A percentile compares a stretch with the other conserved stretches of the same genome.
Conservation (phyloP, 306 rosid species). For the Vigna hirtella region DNA sequence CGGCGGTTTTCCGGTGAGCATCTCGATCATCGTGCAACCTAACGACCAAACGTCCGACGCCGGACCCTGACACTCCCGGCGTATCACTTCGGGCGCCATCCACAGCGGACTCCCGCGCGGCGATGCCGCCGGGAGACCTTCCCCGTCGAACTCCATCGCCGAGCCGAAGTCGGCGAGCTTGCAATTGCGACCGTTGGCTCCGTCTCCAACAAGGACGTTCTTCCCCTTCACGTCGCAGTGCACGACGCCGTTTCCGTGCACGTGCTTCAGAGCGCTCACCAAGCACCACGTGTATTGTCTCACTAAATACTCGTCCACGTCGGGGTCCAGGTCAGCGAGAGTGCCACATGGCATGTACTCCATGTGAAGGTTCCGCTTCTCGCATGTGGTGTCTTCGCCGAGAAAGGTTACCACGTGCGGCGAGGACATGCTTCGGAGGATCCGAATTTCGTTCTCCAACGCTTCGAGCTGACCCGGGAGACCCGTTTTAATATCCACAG, state of each 20-base stretch:
- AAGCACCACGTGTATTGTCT: conserved; percentile 60
- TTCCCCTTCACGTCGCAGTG: conserved; percentile 81
- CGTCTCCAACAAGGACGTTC: conserved; percentile 59
- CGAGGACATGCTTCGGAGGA: conserved; percentile 60
- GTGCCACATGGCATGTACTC: conserved; percentile 77
- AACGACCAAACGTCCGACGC: conserved; percentile 80
- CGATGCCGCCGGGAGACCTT: not conserved
- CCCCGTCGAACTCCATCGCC: conserved; percentile 31
- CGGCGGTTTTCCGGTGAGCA: conserved; percentile 70
- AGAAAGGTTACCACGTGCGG: conserved; percentile 66
- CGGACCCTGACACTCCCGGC: conserved; percentile 66
- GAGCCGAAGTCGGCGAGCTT: conserved; percentile 82
- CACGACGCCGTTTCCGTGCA: conserved; percentile 64
- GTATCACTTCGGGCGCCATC: conserved; percentile 93
- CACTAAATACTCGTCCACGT: conserved; percentile 54
- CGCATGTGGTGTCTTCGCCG: conserved; percentile 59
- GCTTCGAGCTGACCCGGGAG: conserved; percentile 56
- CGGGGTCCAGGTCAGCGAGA: conserved; percentile 43
- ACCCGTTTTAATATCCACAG: conserved; percentile 53
- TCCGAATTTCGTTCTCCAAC: conserved; percentile 69
- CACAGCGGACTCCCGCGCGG: conserved; percentile 84
- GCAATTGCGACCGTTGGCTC: conserved; percentile 42
- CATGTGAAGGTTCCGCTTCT: conserved; percentile 64
- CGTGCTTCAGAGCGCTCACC: conserved; percentile 61
- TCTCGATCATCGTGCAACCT: conserved; percentile 80